Evolutionary conservation across 2,329 filamentous ascomycete genomes (phyloP), one percentile per base, ranked within the genome.

Genomic region (Bimuria novae-zelandiae): DNA sequence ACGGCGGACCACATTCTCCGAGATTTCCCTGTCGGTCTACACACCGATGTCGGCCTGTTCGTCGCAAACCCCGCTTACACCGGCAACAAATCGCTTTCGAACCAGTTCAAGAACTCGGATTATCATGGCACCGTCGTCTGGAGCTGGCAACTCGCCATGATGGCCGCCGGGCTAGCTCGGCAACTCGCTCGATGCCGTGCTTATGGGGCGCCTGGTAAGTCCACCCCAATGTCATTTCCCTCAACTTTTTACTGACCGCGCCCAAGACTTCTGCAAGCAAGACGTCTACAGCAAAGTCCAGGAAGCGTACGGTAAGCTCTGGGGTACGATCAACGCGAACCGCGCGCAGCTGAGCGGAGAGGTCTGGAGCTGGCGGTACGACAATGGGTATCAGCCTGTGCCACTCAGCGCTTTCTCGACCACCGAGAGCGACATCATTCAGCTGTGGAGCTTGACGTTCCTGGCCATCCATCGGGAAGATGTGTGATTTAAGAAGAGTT

Each of bases 61-160:
- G 79, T 88, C 2, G 81, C 85, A 0, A 88, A 87, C 51, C 84
- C 84, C 0, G 84, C 84, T 0, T 82, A 82, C 23, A 80, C 81
- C 0, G 76, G 71, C 0, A 72, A 80, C 12, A 68, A 76, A 0
- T 73, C 68, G 0, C 64, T 70, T 35, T 76, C 79, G 0, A 71
- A 68, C 0, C 81, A 81, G 46, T 88, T 81, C 56, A 82, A 82
- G 0, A 82, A 79, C n/a, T 74, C 75, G 3, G 82, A 80, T 0
- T 88, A 85, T 58, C 84, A 88, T 51, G 85, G 84, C 0, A 85
- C 84, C 0, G 84, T 89, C 0, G 76, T 88, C 1, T 88, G 84
- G 85, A 80, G 78, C 39, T 88, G 84, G 84, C 84, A 83, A 49
- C 72, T 87, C 3, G 79, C 84, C 0, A 85, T 88, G 79, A 85